Conservation (phyloP, 1,284 basidiomycete genomes). For the Schizopora paradoxa region DNA sequence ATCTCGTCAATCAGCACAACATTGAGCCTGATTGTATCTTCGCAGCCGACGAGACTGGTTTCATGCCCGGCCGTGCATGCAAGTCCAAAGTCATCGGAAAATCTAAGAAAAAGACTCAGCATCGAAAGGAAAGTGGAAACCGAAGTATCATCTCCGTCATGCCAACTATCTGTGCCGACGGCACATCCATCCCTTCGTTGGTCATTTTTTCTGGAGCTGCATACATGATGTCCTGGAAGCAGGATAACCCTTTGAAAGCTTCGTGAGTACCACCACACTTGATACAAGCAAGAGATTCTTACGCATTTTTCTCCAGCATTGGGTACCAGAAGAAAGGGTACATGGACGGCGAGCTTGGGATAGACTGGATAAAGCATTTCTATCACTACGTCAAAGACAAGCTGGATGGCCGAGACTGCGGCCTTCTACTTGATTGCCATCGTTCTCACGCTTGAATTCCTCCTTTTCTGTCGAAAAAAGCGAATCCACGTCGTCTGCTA, state of each 20-base stretch:
- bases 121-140: slow-evolving; percentile 3
- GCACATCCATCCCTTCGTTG: slow-evolving; percentile 1
- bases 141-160: not conserved
- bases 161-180: slow-evolving; percentile 2
- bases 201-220: slow-evolving; percentile 1
- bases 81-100: not conserved
- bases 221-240: slow-evolving; percentile 1
- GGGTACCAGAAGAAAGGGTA: slow-evolving; percentile 5
- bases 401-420: not conserved
- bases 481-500: slow-evolving; percentile 3
- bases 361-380: slow-evolving; percentile 6
- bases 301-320: not conserved
- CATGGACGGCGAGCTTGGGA: not conserved
- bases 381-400: slow-evolving; percentile 1
- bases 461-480: slow-evolving; percentile 1
- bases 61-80: not conserved
- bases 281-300: not conserved
- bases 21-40: slow-evolving; percentile 20
- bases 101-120: not conserved
- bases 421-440: slow-evolving; percentile 1
- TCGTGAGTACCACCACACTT: slow-evolving; percentile 1
- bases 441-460: slow-evolving; percentile 1
- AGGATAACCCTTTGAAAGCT: slow-evolving; percentile 4
- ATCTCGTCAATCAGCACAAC: slow-evolving; percentile 18
- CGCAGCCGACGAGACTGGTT: slow-evolving; percentile 3